Evolutionary conservation across 108 stramenopile species (phyloP).

Genomic region (Stephanodiscus minutulus): DNA sequence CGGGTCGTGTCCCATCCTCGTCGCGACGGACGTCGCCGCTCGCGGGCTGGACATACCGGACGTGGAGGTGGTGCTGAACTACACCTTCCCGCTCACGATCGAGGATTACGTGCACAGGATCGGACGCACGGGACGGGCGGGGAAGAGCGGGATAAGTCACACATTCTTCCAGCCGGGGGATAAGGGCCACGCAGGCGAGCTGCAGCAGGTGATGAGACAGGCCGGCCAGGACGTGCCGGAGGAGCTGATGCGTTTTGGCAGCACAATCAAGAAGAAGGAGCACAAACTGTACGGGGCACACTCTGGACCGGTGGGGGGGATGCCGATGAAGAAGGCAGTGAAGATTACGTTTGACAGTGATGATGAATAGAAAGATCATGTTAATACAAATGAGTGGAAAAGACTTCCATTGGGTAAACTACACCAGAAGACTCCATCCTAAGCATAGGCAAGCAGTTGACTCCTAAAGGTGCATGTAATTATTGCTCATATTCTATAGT

Average conservation of each 20-base stretch:
- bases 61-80: constrained; percentile 97
- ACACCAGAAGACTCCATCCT: no score
- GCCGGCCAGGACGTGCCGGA: constrained; percentile 93
- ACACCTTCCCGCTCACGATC: constrained; percentile 96
- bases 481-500: no score
- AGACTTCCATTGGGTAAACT: no score
- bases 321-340: constrained; percentile 84
- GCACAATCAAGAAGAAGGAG: constrained; percentile 99
- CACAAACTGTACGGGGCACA: constrained; percentile 96
- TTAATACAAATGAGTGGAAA: no score
- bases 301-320: constrained; percentile 82
- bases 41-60: constrained; percentile 98
- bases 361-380: constrained; percentile 4
- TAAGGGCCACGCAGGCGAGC: constrained; percentile 94
- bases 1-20: constrained; percentile 85
- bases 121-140: constrained; percentile 97
- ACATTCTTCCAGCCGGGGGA: constrained; percentile 97
- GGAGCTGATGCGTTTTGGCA: constrained; percentile 93
- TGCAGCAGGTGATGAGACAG: constrained; percentile 96
- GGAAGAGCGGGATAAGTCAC: constrained; percentile 92
- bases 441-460: no score
- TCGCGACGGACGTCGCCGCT: constrained; percentile 98
- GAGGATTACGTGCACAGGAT: constrained; percentile 97
- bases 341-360: constrained; percentile 83
- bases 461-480: no score